Conservation (phyloP, 2,329 filamentous ascomycete genomes). For the Fusarium camptoceras region DNA sequence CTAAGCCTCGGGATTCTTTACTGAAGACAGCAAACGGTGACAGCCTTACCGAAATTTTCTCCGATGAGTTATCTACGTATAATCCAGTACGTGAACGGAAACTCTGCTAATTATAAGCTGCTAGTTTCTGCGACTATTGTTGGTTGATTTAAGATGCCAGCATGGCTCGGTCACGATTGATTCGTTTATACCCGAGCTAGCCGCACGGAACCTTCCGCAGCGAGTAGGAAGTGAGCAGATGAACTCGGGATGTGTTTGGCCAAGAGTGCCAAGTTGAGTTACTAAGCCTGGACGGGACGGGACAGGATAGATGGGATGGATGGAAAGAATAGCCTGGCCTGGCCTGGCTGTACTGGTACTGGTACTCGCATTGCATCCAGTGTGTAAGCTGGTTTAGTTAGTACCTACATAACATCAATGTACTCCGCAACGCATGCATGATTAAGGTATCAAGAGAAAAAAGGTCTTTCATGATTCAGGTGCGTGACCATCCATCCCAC, state of each 20-base stretch:
- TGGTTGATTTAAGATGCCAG: background rate
- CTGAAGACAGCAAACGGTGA: background rate
- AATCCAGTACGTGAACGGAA: background rate
- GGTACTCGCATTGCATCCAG: background rate
- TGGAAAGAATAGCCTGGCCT: background rate
- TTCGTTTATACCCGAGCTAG: background rate
- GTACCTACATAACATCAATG: no score
- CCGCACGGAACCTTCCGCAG: constrained; percentile 1
- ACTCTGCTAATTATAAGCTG: background rate
- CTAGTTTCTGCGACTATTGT: background rate
- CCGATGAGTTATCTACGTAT: background rate
- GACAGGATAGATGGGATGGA: background rate
- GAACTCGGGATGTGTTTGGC: background rate
- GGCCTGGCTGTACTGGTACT: background rate
- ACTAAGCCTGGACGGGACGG: background rate
- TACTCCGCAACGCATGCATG: no score
- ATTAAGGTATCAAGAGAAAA: background rate
- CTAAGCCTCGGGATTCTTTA: background rate
- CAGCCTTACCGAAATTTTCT: background rate
- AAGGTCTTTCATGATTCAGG: background rate
- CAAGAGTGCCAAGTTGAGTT: background rate
- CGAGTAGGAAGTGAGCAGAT: background rate
- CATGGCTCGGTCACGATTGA: background rate
- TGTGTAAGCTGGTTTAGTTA: background rate
- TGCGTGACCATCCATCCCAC: background rate